Conservation (phyloP, 2,329 filamentous ascomycete species). For the Xylariaceae sp. region DNA sequence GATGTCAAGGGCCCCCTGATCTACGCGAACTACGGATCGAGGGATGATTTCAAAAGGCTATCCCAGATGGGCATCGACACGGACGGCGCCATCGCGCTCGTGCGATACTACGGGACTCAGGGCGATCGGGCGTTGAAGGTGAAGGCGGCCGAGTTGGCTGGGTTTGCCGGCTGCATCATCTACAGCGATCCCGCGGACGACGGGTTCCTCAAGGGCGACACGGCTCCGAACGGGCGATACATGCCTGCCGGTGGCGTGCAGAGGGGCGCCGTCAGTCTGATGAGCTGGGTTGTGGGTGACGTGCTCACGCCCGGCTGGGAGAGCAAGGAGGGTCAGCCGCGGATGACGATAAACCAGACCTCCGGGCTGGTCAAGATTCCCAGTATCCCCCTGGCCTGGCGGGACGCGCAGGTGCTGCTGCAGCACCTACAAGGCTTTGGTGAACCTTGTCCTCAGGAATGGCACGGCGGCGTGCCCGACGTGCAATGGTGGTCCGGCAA, state of each 20-base stretch:
- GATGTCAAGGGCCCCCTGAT: slow-evolving; percentile 80
- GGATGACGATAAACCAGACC: slow-evolving; percentile 63
- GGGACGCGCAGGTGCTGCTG: slow-evolving; percentile 75
- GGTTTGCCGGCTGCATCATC: slow-evolving; percentile 79
- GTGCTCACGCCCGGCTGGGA: slow-evolving; percentile 86
- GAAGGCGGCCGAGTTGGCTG: slow-evolving; percentile 80
- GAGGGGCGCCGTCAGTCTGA: slow-evolving; percentile 71
- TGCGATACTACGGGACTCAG: slow-evolving; percentile 71
- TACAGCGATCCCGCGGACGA: slow-evolving; percentile 88
- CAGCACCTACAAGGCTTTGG: slow-evolving; percentile 71
- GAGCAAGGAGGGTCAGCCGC: slow-evolving; percentile 56
- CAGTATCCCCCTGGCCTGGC: slow-evolving; percentile 82
- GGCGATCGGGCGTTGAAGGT: slow-evolving; percentile 72
- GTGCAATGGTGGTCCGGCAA: slow-evolving; percentile 85
- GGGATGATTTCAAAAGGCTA: slow-evolving; percentile 71
- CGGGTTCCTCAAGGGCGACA: slow-evolving; percentile 65
- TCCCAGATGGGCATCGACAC: slow-evolving; percentile 64
- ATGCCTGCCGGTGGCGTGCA: slow-evolving; percentile 79
- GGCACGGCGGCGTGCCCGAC: slow-evolving; percentile 71
- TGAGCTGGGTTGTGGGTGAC: slow-evolving; percentile 80
- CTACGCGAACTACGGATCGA: slow-evolving; percentile 86
- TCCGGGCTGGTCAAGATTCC: slow-evolving; percentile 74
- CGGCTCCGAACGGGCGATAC: slow-evolving; percentile 69
- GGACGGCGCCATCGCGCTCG: slow-evolving; percentile 74
- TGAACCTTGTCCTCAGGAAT: slow-evolving; percentile 56